These are phyloP conservation scores for Fusarium fujikuroi DNA, from an alignment of 2,329 filamentous ascomycete species.

Conservation along the genomic window DNA sequence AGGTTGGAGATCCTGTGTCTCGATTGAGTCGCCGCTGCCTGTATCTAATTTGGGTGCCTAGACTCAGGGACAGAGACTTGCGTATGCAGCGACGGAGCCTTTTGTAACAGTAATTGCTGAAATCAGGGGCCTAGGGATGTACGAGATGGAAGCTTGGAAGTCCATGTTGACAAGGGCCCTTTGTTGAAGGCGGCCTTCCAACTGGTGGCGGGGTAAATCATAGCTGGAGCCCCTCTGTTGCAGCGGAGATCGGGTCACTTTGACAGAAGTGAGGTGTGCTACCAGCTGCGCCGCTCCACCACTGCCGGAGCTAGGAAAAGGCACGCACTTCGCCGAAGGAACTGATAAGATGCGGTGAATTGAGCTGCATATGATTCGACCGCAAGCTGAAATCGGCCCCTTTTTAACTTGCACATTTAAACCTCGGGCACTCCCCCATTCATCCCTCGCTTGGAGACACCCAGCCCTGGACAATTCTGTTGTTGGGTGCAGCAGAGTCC, in stretches of 20 bases:
- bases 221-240: slow-evolving; percentile 1
- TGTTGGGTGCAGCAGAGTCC: slow-evolving; percentile 1
- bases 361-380: slow-evolving; percentile 21
- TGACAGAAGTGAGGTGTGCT: not conserved
- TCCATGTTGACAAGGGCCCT: not conserved
- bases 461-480: not conserved
- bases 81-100: not conserved
- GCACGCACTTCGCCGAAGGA: slow-evolving; percentile 4
- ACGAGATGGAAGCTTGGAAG: not conserved
- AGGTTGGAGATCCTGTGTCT: not conserved
- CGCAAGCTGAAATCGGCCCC: not conserved
- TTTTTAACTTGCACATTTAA: slow-evolving; percentile 8
- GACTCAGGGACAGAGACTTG: not conserved
- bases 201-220: slow-evolving; percentile 22
- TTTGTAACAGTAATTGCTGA: not conserved
- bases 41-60: slow-evolving; percentile 1
- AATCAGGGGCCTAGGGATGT: not conserved
- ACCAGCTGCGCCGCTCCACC: slow-evolving; percentile 14
- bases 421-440: not conserved
- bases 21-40: not conserved
- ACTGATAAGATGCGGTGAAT: slow-evolving; percentile 42
- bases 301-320: slow-evolving; percentile 19
- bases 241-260: slow-evolving; percentile 26
- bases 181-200: not conserved
- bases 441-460: not conserved